Percentiles rank a stretch among this genome's conserved stretches.
phyloP scores from a whole-genome alignment of 192 early-diverging fungal genomes.

The Coemansia sp. region DNA sequence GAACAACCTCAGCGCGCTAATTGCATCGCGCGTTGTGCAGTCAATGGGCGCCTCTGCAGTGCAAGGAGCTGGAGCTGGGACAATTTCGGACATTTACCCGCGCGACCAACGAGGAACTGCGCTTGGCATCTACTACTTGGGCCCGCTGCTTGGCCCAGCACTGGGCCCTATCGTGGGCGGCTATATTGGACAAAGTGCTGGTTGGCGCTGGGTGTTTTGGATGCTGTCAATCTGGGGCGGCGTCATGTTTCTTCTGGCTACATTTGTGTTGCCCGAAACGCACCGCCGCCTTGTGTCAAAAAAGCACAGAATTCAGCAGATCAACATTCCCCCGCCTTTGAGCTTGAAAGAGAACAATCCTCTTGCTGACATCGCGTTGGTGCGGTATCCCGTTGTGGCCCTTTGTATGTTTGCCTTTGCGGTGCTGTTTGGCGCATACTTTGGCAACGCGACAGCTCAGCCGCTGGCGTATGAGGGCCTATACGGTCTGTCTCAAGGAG shows the following conservation, averaged over 20 bases:
- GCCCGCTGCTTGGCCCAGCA: slow-evolving; percentile 51
- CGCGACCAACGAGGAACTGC: slow-evolving; percentile 53
- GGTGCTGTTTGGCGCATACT: slow-evolving; percentile 53
- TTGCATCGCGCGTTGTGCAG: slow-evolving; percentile 49
- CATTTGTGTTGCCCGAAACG: slow-evolving; percentile 62
- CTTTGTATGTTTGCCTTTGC: slow-evolving; percentile 38
- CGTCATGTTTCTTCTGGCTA: slow-evolving; percentile 38
- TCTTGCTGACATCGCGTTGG: slow-evolving; percentile 20
- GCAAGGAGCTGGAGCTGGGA: slow-evolving; percentile 49
- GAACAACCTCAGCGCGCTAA: slow-evolving; percentile 21
- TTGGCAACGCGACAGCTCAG: slow-evolving; percentile 45
- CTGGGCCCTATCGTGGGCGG: slow-evolving; percentile 57
- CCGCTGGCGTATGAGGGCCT: slow-evolving; percentile 39
- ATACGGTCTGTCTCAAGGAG: slow-evolving; percentile 42
- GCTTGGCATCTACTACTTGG: slow-evolving; percentile 52
- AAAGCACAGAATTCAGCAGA: slow-evolving; percentile 26
- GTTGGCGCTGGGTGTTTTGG: slow-evolving; percentile 62
- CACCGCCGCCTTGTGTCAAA: slow-evolving; percentile 35
- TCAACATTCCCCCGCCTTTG: slow-evolving; percentile 27
- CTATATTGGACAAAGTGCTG: slow-evolving; percentile 43
- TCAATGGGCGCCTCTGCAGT: slow-evolving; percentile 50
- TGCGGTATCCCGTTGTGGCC: slow-evolving; percentile 33
- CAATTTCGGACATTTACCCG: slow-evolving; percentile 54
- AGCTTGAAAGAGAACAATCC: slow-evolving; percentile 36
- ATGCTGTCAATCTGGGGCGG: slow-evolving; percentile 55